Evolutionary conservation across 2,329 filamentous ascomycete species (phyloP).

Genomic region (Amesomyces nigricolor): DNA sequence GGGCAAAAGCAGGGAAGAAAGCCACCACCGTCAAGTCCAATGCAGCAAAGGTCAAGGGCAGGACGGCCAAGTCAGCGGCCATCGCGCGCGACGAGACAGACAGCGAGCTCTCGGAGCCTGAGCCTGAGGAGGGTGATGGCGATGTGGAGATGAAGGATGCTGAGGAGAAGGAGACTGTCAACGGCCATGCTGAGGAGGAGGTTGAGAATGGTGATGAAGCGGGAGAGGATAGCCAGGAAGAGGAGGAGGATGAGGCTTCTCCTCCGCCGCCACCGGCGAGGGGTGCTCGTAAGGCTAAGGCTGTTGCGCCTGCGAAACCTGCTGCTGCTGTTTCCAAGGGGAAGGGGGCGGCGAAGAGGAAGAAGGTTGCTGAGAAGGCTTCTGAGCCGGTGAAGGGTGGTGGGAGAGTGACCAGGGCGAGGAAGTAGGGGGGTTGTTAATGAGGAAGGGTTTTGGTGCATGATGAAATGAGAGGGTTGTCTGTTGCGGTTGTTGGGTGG

Average conservation of each 20-base stretch:
- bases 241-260: constrained; percentile 2
- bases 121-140: background rate
- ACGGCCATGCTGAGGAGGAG: background rate
- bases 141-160: constrained; percentile 16
- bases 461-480: background rate
- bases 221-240: background rate
- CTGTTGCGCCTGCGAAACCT: background rate
- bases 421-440: constrained; percentile 9
- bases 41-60: background rate
- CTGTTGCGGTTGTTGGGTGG: background rate
- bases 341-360: constrained; percentile 12
- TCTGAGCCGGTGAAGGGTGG: constrained; percentile 4
- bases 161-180: background rate
- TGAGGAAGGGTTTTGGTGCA: background rate
- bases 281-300: background rate
- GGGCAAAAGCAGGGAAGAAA: background rate
- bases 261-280: background rate
- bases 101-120: constrained; percentile 12
- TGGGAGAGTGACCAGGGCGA: constrained; percentile 15
- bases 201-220: background rate
- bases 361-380: constrained; percentile 4
- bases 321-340: background rate
- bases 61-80: background rate
- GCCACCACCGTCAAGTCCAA: background rate
- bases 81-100: background rate